A percentile compares a stretch with the other conserved stretches of the same genome.
phyloP scores from a whole-genome alignment of 2,329 filamentous ascomycete species.

The Botrytis fragariae region DNA sequence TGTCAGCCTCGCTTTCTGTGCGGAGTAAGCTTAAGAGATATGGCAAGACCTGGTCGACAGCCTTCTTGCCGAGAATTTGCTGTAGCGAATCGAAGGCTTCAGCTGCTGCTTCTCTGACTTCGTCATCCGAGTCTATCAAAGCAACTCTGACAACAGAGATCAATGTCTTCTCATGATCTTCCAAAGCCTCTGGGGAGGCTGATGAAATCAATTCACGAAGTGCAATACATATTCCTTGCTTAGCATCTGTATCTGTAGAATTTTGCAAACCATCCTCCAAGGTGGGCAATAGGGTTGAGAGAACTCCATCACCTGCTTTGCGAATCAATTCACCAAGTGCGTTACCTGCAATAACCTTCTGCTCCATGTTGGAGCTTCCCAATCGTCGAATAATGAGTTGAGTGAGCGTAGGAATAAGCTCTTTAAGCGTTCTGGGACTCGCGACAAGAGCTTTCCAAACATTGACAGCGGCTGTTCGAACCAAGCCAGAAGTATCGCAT shows the following conservation, averaged over 20 bases:
- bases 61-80: conserved; percentile 88
- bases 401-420: conserved; percentile 89
- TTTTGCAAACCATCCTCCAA: conserved; percentile 87
- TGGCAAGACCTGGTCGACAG: conserved; percentile 92
- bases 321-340: conserved; percentile 94
- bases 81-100: conserved; percentile 96
- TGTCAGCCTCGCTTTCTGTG: conserved; percentile 81
- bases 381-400: conserved; percentile 92
- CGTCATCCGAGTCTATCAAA: conserved; percentile 81
- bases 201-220: conserved; percentile 90
- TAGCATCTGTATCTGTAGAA: conserved; percentile 86
- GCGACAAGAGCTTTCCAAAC: conserved; percentile 98
- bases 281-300: conserved; percentile 83
- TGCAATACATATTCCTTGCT: conserved; percentile 96
- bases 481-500: conserved; percentile 89
- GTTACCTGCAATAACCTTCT: conserved; percentile 98
- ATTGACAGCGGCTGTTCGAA: conserved; percentile 82
- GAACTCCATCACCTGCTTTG: conserved; percentile 90
- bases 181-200: conserved; percentile 81
- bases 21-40: conserved; percentile 87
- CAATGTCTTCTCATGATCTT: conserved; percentile 92
- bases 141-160: conserved; percentile 93
- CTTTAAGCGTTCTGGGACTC: conserved; percentile 87
- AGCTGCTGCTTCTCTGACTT: conserved; percentile 91
- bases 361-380: conserved; percentile 95